Evolutionary conservation across 108 stramenopile species (phyloP), one percentile per base, ranked within the genome.

Genomic region (Cyclotella baltica): DNA sequence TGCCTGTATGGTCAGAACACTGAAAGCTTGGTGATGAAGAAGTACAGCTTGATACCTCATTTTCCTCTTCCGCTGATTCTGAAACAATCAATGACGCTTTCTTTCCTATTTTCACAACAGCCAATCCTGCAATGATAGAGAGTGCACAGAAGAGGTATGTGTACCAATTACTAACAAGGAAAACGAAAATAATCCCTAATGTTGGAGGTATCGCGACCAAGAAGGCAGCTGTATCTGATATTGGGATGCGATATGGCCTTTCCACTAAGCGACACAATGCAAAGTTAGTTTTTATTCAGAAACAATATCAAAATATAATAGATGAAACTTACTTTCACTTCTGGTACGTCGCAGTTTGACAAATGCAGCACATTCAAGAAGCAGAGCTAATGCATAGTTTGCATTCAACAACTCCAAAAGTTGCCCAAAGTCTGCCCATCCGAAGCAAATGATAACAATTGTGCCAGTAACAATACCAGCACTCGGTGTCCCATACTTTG

Each of bases 311-410:
- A 62, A 52, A 52, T 43, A 34, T 0, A 59, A 37, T 58, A 0
- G 29, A 29, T 4, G 33, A 66, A 66, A 75, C 81, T 83, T 62
- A 83, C 81, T 50, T 30, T 83, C 83, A 35, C 73, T 83, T 9
- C 52, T 52, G 30, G 37, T 70, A 25, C 68, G 52, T 31, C 98
- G 89, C 18, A 98, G 90, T 73, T 97, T 92, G 67, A 98, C 61
- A 80, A 98, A 98, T 0, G 98, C 98, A 29, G 85, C 91, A 80
- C 96, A 97, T 73, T 98, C 98, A 72, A 98, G 77, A 30, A 97
- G 51, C 69, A 97, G 19, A n/a, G 95, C 77, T 10, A 96, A 30
- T 19, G 88, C 85, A 70, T 95, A 98, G 25, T 88, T 86, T 52
- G 96, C 92, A 81, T 98, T 98, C 70, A 98, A 82, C 80, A 98